Evolutionary conservation across 2,329 filamentous ascomycete species (phyloP), one percentile per base, ranked within the genome.

Genomic region (Colletotrichum destructivum): DNA sequence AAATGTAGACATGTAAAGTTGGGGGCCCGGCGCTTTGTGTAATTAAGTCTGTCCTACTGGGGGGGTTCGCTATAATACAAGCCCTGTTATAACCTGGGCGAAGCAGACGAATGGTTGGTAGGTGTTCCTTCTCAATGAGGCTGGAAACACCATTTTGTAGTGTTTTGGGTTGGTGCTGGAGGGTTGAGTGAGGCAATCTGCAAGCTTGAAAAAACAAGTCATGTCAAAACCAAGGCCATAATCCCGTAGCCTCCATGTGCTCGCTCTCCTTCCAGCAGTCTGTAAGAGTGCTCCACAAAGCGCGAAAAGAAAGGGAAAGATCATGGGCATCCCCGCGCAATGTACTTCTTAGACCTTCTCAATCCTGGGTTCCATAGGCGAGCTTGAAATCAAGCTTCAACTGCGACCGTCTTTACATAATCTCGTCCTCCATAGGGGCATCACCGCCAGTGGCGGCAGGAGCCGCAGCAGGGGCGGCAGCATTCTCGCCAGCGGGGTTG

Each of bases 351-450:
- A 40, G 38, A 35, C 46, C n/a, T 64, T 54, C 38, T 57, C 59
- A 49, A 31, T 63, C 26, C 38, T 62, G 46, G 54, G 38, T 35
- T 59, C 44, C 21, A 60, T 59, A 52, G 54, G 60, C 47, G 54
- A 55, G 47, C 60, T 21, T 38, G 60, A 49, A 18, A 66, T 51
- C 47, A 51, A 51, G 31, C 18, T 21, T 8, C n/a, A 13, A 23
- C 44, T 2, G 40, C 44, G 60, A n/a, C 15, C 15, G 40, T n/a
- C 31, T 74, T 79, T 79, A 84, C 80, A 88, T 83, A 67, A 92
- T 91, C 77, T 91, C 90, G 73, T 92, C 89, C 76, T 91, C 90
- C 90, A 92, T 92, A n/a, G 87, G 79, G 49, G 88, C 89, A 77
- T 91, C 90, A 57, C 86, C 88, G 67, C 80, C 84, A 67, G 79